phyloP scores from a whole-genome alignment of 2,329 filamentous ascomycete species.

The Alternaria tenuissima region DNA sequence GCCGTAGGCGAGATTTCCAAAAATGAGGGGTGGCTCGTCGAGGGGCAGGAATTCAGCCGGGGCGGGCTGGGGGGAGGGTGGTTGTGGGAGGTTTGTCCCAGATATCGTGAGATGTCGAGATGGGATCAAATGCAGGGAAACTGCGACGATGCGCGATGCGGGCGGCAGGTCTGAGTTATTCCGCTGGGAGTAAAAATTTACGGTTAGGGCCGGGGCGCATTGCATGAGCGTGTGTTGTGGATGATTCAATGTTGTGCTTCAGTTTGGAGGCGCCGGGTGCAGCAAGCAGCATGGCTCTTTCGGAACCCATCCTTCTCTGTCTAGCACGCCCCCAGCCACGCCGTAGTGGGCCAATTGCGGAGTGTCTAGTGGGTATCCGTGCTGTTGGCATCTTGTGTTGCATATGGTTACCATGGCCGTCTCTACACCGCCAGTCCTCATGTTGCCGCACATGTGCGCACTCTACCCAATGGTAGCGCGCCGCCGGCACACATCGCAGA shows the following conservation, averaged over 20 bases:
- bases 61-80: constrained; percentile 10
- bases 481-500: constrained; percentile 25
- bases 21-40: constrained; percentile 33
- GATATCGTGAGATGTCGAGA: constrained; percentile 26
- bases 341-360: constrained; percentile 23
- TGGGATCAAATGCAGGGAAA: constrained; percentile 31
- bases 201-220: constrained; percentile 31
- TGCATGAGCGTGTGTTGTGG: constrained; percentile 28
- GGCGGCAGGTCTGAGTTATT: constrained; percentile 27
- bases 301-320: constrained; percentile 28
- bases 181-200: constrained; percentile 27
- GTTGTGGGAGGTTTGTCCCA: constrained; percentile 8
- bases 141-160: constrained; percentile 22
- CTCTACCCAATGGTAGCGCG: constrained; percentile 15
- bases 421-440: constrained; percentile 41
- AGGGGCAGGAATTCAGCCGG: constrained; percentile 20
- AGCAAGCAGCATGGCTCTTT: constrained; percentile 16
- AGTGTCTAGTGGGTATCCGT: constrained; percentile 15
- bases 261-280: constrained; percentile 15
- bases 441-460: constrained; percentile 11
- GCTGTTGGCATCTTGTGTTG: constrained; percentile 18
- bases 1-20: constrained; percentile 23
- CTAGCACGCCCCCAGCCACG: constrained; percentile 30
- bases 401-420: constrained; percentile 8
- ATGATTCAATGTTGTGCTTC: constrained; percentile 18